Evolutionary conservation across 2,329 filamentous ascomycete species (phyloP).

Genomic region (Cercospora zeae-maydis): DNA sequence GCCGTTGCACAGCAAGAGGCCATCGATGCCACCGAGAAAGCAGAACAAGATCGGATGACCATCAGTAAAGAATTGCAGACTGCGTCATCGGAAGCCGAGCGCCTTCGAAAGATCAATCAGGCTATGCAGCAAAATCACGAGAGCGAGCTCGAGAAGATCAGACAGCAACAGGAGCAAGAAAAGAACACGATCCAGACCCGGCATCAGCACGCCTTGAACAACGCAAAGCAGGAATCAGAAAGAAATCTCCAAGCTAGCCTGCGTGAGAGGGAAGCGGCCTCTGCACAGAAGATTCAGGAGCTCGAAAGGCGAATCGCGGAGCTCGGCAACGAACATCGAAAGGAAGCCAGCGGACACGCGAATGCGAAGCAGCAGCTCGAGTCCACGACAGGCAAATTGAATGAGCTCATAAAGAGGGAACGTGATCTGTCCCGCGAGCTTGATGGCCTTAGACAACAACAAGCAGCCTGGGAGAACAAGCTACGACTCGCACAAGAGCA

Average conservation of each 20-base stretch:
- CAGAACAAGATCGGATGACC: conserved; percentile 46
- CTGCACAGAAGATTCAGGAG: conserved; percentile 30
- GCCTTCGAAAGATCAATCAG: conserved; percentile 66
- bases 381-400: conserved; percentile 25
- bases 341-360: conserved; percentile 30
- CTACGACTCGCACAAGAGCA: conserved; percentile 19
- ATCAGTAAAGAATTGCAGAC: conserved; percentile 49
- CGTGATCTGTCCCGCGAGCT: conserved; percentile 25
- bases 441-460: conserved; percentile 26
- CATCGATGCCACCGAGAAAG: conserved; percentile 52
- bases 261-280: conserved; percentile 28
- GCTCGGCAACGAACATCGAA: conserved; percentile 32
- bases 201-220: conserved; percentile 35
- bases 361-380: conserved; percentile 37
- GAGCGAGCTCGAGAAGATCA: conserved; percentile 45
- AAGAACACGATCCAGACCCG: conserved; percentile 31
- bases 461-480: conserved; percentile 18
- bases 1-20: conserved; percentile 56
- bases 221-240: conserved; percentile 29
- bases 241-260: conserved; percentile 27
- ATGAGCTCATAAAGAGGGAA: conserved; percentile 29
- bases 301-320: conserved; percentile 31
- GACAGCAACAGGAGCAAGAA: conserved; percentile 46
- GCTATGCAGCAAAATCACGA: conserved; percentile 67
- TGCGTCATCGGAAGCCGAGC: conserved; percentile 44